These are phyloP conservation scores for Citrullus colocynthis DNA, from an alignment of 306 rosid genomes.

Conservation along the genomic window DNA sequence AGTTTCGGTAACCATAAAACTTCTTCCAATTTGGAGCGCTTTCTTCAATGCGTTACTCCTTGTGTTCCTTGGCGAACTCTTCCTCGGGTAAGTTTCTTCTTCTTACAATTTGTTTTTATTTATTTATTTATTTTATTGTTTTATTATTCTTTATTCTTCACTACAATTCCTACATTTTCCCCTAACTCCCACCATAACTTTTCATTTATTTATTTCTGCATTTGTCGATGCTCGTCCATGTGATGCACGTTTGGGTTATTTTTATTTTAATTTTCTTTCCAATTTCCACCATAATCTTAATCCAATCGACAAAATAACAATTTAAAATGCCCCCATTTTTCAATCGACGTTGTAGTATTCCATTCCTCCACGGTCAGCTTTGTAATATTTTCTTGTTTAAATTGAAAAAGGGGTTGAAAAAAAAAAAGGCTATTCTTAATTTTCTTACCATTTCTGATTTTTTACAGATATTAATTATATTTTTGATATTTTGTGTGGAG, in stretches of 20 bases:
- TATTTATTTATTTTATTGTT: neutral
- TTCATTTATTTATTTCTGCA: neutral
- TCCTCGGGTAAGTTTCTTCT: conserved; percentile 33
- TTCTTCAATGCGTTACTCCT: conserved; percentile 62
- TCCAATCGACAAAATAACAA: too few species aligned
- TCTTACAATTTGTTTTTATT: neutral
- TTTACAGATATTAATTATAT: neutral
- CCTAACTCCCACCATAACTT: neutral
- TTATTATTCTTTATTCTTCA: neutral
- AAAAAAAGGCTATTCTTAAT: neutral
- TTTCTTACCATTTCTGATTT: neutral
- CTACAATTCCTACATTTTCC: neutral
- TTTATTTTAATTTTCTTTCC: too few species aligned
- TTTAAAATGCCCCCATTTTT: neutral
- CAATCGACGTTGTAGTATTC: neutral
- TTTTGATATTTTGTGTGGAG: neutral
- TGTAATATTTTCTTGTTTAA: neutral
- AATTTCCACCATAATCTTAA: neutral
- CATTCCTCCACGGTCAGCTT: neutral
- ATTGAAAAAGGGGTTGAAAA: neutral
- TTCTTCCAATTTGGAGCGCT: conserved; percentile 40
- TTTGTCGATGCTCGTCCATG: neutral
- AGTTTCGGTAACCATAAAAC: conserved; percentile 4
- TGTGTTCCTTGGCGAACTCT: conserved; percentile 35
- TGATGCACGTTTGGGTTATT: neutral